Base-by-base conservation (phyloP, 805 yeast species). In the Yamadazyma kitorensis region DNA sequence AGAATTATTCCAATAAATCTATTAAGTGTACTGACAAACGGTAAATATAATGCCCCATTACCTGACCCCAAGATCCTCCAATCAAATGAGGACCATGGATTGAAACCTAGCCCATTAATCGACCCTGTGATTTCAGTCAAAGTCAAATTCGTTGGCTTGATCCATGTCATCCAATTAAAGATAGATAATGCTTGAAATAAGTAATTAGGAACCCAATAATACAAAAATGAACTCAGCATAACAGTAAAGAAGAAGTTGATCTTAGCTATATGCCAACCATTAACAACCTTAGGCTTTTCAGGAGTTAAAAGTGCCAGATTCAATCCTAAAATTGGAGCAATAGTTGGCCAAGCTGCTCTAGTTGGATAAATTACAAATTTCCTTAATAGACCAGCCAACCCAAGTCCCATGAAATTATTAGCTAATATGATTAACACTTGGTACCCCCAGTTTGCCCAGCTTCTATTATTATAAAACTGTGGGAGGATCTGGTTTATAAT, bases 131-230 rank as follows among this genome's bases (percentile, higher is more conserved):
- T 50, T 6, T 54, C 49, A n/a, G 75, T 72, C 33, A 76, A 52
- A 43, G 68, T 66, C 39, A 68, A 59, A 48, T 74, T 74, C 29
- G 64, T 38, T 16, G 80, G 81, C 3, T 57, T 54, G 24, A 76
- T 76, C 81, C 82, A 78, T 4, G 72, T 65, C 45, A 74, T 62
- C 84, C 83, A 78, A 47, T 68, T 65, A 54, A 70, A 70, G 3
- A 55, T 47, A 6, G 70, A 65, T 8, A 71, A 49, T 3, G 71
- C 71, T n/a, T 47, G 39, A 44, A 70, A 66, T 4, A 69, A 26
- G 39, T 64, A 70, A 36, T 62, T 49, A 24, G 77, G 76, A 11
- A 71, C n/a, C 76, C 76, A 71, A 47, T 57, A 64, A 48, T 62
- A 70, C n/a, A 58, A 6, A 39, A 70, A 70, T 32, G 70, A 64